These are phyloP conservation scores for Corylus avellana DNA, from an alignment of 306 rosid genomes.

Conservation along the genomic window DNA sequence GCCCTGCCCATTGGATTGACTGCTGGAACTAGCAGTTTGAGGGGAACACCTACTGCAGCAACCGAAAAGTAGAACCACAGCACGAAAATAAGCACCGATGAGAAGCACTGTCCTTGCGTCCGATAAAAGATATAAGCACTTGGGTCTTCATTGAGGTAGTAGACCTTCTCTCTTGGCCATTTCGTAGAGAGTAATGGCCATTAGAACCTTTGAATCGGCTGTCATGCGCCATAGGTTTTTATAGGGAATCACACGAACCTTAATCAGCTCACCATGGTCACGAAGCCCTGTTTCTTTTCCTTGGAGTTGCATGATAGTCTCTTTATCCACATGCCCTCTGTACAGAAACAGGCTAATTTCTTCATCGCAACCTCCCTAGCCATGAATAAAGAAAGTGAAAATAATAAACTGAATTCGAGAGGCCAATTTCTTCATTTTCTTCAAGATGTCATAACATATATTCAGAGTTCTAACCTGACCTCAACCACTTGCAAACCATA, in stretches of 20 bases:
- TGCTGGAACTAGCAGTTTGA: too few species aligned
- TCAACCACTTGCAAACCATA: neutral
- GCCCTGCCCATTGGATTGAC: too few species aligned
- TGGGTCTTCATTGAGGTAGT: conserved; percentile 40
- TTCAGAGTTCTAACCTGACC: neutral
- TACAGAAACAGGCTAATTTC: conserved; percentile 75
- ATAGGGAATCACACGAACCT: conserved; percentile 72
- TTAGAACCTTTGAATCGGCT: conserved; percentile 77
- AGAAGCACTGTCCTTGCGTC: too few species aligned
- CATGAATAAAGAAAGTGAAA: neutral
- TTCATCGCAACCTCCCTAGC: conserved; percentile 93
- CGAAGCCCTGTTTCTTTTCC: conserved; percentile 89
- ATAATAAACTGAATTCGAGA: neutral
- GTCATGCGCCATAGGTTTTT: conserved; percentile 78
- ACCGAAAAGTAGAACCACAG: too few species aligned
- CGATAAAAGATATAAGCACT: neutral
- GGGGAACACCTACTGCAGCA: too few species aligned
- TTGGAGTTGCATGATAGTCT: conserved; percentile 59
- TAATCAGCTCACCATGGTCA: conserved; percentile 86
- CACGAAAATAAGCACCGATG: too few species aligned
- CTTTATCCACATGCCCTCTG: conserved; percentile 57
- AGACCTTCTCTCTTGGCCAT: conserved; percentile 77
- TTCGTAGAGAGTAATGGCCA: conserved; percentile 76
- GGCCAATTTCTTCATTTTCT: neutral
- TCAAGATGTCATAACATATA: neutral